Conservation (phyloP, 2,329 filamentous ascomycete genomes). For the Trichoderma guizhouense region DNA sequence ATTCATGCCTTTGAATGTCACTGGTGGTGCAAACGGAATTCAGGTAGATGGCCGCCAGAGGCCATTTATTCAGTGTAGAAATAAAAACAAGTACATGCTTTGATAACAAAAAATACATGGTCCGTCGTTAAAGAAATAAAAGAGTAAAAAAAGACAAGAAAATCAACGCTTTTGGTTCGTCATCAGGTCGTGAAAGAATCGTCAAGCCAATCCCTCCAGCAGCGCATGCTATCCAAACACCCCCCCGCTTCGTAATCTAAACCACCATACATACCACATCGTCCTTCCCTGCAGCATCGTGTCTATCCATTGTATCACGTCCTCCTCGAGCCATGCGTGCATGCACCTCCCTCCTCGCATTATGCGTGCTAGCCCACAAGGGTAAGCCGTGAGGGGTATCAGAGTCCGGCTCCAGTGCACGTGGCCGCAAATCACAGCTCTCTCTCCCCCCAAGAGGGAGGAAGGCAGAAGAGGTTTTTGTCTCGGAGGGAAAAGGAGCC, state of each 20-base stretch:
- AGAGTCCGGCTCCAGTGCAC: conserved; percentile 12
- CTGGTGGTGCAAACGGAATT: neutral
- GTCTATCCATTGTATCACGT: conserved; percentile 8
- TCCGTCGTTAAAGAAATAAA: neutral
- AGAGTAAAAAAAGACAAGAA: neutral
- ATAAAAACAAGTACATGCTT: neutral
- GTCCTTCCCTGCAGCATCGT: conserved; percentile 3
- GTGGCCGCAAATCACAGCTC: neutral
- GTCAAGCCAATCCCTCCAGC: conserved; percentile 1
- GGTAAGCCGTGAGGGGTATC: conserved; percentile 12
- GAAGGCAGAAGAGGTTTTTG: conserved; percentile 20
- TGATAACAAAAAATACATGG: neutral
- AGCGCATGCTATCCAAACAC: conserved; percentile 13
- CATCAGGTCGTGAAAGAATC: conserved; percentile 8
- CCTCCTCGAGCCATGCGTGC: conserved; percentile 14
- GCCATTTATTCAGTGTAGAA: neutral
- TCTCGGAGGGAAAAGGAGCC: conserved; percentile 9
- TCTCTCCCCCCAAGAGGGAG: conserved; percentile 6
- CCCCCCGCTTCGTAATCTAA: neutral
- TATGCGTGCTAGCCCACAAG: conserved; percentile 13
- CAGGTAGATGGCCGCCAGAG: neutral
- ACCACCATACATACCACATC: neutral
- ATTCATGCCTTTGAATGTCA: neutral
- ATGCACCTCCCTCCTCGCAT: conserved; percentile 12
- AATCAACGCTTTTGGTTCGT: neutral